phyloP scores from a whole-genome alignment of 1,284 basidiomycete genomes.

The Pterulicium gracile region DNA sequence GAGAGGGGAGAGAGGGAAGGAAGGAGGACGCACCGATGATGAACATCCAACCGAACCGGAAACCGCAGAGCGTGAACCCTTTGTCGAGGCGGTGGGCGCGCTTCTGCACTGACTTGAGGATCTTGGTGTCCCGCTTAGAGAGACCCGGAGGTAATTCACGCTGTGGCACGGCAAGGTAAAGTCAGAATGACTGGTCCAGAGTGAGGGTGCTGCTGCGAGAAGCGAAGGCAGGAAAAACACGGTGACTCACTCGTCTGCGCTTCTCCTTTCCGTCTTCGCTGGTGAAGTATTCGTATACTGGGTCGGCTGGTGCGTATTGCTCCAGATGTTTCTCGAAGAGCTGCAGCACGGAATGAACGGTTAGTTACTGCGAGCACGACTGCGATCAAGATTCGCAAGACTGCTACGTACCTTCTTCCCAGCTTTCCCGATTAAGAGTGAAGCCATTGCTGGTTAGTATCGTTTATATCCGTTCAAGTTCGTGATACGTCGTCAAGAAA shows the following conservation, averaged over 20 bases:
- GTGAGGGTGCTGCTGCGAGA: slow-evolving; percentile 1
- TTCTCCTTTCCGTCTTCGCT: slow-evolving; percentile 58
- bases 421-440: neutral
- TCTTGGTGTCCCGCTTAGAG: slow-evolving; percentile 65
- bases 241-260: slow-evolving; percentile 54
- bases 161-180: slow-evolving; percentile 36
- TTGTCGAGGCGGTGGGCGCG: slow-evolving; percentile 91
- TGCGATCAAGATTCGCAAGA: no score
- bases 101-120: slow-evolving; percentile 64
- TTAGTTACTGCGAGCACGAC: no score
- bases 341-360: no score
- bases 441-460: no score
- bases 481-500: no score
- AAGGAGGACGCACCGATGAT: slow-evolving; percentile 30
- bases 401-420: neutral
- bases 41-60: slow-evolving; percentile 85
- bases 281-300: slow-evolving; percentile 68
- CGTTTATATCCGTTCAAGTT: no score
- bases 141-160: slow-evolving; percentile 70
- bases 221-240: slow-evolving; percentile 4
- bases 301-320: slow-evolving; percentile 64
- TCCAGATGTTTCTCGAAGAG: slow-evolving; percentile 55
- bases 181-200: slow-evolving; percentile 1
- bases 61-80: slow-evolving; percentile 73
- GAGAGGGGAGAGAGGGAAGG: neutral